Percentiles rank a stretch among this genome's conserved stretches.
Evolutionary conservation across 2,329 filamentous ascomycete species (phyloP).

Genomic region (Aspergillus ochraceoroseus): DNA sequence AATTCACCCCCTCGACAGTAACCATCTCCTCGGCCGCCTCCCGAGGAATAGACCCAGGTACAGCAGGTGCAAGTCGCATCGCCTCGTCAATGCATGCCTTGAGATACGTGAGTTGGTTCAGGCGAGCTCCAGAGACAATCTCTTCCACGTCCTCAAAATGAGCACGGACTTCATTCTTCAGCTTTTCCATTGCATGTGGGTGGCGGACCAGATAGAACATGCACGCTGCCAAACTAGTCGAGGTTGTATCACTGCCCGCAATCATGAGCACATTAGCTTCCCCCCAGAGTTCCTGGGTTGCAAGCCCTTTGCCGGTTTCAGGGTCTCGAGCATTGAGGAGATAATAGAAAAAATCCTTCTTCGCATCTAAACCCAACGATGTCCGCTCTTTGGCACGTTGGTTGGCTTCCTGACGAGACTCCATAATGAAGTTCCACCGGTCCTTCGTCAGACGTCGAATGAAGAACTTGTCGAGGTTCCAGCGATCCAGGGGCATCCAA

Average conservation of each 20-base stretch:
- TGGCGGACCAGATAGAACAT: conserved; percentile 41
- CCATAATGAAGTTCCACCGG: conserved; percentile 65
- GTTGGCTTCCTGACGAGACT: conserved; percentile 62
- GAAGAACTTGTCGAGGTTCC: conserved; percentile 62
- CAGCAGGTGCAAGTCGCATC: conserved; percentile 39
- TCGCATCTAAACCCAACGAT: conserved; percentile 60
- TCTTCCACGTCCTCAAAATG: conserved; percentile 36
- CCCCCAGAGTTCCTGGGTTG: conserved; percentile 62
- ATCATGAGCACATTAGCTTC: conserved; percentile 69
- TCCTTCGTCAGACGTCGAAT: conserved; percentile 63
- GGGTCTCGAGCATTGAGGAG: conserved; percentile 66
- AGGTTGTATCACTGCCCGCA: conserved; percentile 67
- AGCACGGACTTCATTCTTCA: conserved; percentile 36
- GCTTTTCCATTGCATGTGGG: conserved; percentile 27
- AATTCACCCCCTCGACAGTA: conserved; percentile 35
- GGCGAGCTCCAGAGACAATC: conserved; percentile 32
- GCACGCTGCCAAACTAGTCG: conserved; percentile 52
- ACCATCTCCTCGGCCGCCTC: conserved; percentile 39
- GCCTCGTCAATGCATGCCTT: conserved; percentile 43
- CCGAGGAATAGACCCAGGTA: conserved; percentile 37
- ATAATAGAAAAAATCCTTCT: conserved; percentile 72
- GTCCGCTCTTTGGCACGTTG: conserved; percentile 56
- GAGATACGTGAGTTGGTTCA: conserved; percentile 39
- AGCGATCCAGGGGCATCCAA: conserved; percentile 63
- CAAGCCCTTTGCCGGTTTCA: conserved; percentile 63